Conservation (phyloP, 1,284 basidiomycete species). For the Coriolopsis trogii region DNA sequence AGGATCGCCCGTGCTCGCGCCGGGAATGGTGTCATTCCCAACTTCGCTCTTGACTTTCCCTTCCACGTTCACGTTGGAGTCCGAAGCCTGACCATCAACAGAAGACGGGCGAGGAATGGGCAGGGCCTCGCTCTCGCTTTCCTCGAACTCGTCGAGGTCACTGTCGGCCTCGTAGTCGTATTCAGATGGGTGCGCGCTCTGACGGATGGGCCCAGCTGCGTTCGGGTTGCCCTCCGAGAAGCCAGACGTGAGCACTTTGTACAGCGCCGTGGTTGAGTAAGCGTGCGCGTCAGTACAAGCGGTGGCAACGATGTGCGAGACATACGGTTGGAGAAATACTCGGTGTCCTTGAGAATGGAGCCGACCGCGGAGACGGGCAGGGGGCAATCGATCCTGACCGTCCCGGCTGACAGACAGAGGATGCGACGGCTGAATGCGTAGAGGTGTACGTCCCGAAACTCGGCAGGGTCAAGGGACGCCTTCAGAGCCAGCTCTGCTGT, state of each 20-base stretch:
- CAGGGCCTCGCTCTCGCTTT: not conserved
- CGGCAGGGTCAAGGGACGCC: slow-evolving; percentile 10
- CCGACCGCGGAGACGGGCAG: slow-evolving; percentile 22
- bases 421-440: slow-evolving; percentile 25
- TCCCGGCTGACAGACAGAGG: slow-evolving; percentile 2
- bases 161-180: slow-evolving; percentile 33
- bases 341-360: slow-evolving; percentile 22
- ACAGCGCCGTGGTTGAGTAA: too few species aligned
- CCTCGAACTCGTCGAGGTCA: slow-evolving; percentile 31
- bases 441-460: slow-evolving; percentile 27
- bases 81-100: too few species aligned
- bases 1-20: not conserved
- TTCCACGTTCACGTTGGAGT: not conserved
- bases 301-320: not conserved
- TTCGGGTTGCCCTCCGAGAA: slow-evolving; percentile 21
- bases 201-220: slow-evolving; percentile 1
- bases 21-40: too few species aligned
- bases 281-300: not conserved
- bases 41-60: not conserved
- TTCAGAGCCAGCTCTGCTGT: slow-evolving; percentile 14
- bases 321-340: slow-evolving; percentile 27
- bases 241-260: slow-evolving; percentile 27
- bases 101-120: not conserved
- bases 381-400: slow-evolving; percentile 20
- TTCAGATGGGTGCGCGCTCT: slow-evolving; percentile 9